These are phyloP conservation scores for Pilaira anomala DNA, from an alignment of 192 early-diverging fungal species.

Conservation along the genomic window DNA sequence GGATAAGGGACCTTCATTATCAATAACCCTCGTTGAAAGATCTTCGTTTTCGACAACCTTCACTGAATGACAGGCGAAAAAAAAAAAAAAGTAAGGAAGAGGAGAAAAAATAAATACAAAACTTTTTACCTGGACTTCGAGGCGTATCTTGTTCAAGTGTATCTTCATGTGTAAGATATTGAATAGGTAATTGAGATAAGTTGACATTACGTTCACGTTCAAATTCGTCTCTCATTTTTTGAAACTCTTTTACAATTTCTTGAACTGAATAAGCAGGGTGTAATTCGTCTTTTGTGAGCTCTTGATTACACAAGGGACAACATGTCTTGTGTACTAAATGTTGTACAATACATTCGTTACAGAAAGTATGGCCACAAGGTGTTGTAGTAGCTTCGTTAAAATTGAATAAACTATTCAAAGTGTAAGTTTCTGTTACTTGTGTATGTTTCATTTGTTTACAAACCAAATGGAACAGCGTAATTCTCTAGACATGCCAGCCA, in stretches of 20 bases:
- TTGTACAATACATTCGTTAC: slow-evolving; percentile 5
- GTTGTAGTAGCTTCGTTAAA: slow-evolving; percentile 4
- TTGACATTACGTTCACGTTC: no score
- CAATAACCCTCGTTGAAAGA: no score
- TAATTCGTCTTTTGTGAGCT: neutral
- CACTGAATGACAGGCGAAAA: no score
- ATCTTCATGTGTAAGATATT: neutral
- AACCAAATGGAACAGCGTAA: no score
- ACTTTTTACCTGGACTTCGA: neutral
- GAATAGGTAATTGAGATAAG: no score
- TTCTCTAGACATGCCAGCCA: no score
- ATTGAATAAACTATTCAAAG: no score
- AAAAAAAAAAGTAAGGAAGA: neutral
- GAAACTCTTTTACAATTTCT: neutral
- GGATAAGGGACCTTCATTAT: no score
- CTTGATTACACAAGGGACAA: neutral
- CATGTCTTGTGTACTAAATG: neutral
- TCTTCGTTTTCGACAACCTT: no score
- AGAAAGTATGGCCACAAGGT: slow-evolving; percentile 11
- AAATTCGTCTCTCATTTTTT: neutral
- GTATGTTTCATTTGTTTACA: no score
- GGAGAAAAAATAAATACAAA: neutral
- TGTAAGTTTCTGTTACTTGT: no score
- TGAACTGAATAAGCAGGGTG: neutral
- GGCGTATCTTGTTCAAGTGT: neutral